Conservation (phyloP, 306 rosid genomes). For the Prunus mira region DNA sequence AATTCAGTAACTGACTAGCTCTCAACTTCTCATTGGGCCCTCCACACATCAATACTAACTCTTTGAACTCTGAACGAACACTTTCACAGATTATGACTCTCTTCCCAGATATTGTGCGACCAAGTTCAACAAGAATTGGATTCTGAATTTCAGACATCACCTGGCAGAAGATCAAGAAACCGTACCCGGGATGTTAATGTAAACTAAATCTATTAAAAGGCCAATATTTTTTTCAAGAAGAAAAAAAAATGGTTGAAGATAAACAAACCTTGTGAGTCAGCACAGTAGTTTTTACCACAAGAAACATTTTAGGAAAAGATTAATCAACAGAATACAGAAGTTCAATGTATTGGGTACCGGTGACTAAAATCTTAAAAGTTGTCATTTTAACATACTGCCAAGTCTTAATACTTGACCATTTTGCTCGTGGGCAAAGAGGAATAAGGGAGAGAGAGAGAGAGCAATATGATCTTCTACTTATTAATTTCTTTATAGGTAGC, state of each 20-base stretch:
- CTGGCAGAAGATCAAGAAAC: conserved; percentile 39
- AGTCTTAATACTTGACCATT: too few relatives aligned
- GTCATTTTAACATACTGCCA: neutral
- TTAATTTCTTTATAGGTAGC: neutral
- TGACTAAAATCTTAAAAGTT: neutral
- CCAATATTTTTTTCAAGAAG: neutral
- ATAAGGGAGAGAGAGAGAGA: neutral
- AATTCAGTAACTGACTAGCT: conserved; percentile 58
- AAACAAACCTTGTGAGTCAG: neutral
- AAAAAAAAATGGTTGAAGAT: neutral
- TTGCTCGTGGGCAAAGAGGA: too few relatives aligned
- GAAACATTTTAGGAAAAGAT: neutral
- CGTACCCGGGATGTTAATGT: conserved; percentile 10
- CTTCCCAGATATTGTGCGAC: conserved; percentile 53
- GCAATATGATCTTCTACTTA: neutral
- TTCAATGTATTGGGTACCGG: neutral
- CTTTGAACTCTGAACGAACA: conserved; percentile 74
- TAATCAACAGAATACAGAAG: neutral
- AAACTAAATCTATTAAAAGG: conserved; percentile 1
- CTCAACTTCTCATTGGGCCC: conserved; percentile 80
- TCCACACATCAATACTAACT: conserved; percentile 76
- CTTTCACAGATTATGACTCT: conserved; percentile 71
- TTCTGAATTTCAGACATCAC: conserved; percentile 73
- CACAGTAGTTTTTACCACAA: neutral
- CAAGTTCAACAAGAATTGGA: conserved; percentile 61